phyloP scores from a whole-genome alignment of 768 basidiomycete genomes.

The Chalciporus piperatus region DNA sequence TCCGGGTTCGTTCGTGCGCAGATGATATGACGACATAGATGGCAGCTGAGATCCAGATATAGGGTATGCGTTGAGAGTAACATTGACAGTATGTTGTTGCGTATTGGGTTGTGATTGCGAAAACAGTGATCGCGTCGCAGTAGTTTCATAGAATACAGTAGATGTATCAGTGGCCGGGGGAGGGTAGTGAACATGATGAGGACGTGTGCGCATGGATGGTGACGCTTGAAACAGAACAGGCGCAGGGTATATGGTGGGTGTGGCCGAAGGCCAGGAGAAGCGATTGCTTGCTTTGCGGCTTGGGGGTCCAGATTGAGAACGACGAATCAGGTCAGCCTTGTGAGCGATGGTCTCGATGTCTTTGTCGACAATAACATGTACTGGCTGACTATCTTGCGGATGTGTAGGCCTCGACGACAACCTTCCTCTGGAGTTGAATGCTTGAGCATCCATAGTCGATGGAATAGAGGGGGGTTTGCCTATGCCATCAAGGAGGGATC shows the following conservation, averaged over 20 bases:
- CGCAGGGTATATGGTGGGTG: constrained; percentile 41
- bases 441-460: constrained; percentile 5
- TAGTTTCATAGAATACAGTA: constrained; percentile 71
- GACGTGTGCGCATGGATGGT: constrained; percentile 31
- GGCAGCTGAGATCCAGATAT: constrained; percentile 30
- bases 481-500: constrained; percentile 31
- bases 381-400: constrained; percentile 1
- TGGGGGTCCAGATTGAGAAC: constrained; percentile 44
- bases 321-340: constrained; percentile 39
- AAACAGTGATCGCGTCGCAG: constrained; percentile 32
- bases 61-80: constrained; percentile 27
- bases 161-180: constrained; percentile 39
- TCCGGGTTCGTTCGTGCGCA: constrained; percentile 16
- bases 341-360: constrained; percentile 23
- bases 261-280: constrained; percentile 39
- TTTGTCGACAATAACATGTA: constrained; percentile 2
- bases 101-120: constrained; percentile 15
- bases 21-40: constrained; percentile 35
- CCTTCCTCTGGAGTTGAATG: constrained; percentile 26
- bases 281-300: constrained; percentile 33
- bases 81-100: constrained; percentile 24
- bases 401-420: constrained; percentile 14
- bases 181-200: constrained; percentile 28
- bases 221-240: constrained; percentile 50
- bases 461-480: constrained; percentile 14